Conservation (phyloP, 306 rosid genomes). For the Trichosanthes cucumerina region DNA sequence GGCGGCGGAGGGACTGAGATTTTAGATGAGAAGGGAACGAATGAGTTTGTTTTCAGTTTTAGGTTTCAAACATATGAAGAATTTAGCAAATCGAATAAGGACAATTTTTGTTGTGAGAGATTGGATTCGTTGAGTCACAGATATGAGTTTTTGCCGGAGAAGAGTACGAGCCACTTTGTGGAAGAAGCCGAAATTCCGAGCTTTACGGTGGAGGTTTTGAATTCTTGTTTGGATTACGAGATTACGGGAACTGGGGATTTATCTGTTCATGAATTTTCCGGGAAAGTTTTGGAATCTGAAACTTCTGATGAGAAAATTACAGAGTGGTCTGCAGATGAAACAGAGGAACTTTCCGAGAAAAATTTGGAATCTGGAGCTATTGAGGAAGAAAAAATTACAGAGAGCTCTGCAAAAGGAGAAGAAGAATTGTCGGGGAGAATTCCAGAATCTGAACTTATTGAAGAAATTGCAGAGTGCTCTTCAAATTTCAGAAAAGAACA, state of each 20-base stretch:
- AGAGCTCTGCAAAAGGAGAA: neutral
- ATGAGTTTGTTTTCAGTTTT: slow-evolving; percentile 52
- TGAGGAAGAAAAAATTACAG: neutral
- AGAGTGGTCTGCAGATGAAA: neutral
- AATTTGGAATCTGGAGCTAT: neutral
- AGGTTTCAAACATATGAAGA: slow-evolving; percentile 57
- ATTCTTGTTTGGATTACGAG: slow-evolving; percentile 15
- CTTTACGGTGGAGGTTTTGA: slow-evolving; percentile 31
- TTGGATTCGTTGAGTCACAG: slow-evolving; percentile 19
- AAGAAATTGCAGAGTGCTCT: neutral
- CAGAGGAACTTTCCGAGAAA: neutral
- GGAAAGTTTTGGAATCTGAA: neutral
- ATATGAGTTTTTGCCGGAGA: slow-evolving; percentile 32
- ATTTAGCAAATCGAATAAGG: slow-evolving; percentile 14
- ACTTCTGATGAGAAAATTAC: slow-evolving; percentile 1
- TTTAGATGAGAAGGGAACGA: slow-evolving; percentile 22
- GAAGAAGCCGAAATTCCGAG: slow-evolving; percentile 40
- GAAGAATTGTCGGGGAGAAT: neutral
- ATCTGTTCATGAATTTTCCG: slow-evolving; percentile 2
- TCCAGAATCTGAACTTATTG: neutral
- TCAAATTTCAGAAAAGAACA: neutral
- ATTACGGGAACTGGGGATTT: slow-evolving; percentile 13
- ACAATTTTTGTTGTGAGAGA: slow-evolving; percentile 19
- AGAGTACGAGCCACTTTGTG: slow-evolving; percentile 32
- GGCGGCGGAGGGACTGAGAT: neutral